phyloP scores from a whole-genome alignment of 306 rosid genomes.

The Pachyrhizus erosus region DNA sequence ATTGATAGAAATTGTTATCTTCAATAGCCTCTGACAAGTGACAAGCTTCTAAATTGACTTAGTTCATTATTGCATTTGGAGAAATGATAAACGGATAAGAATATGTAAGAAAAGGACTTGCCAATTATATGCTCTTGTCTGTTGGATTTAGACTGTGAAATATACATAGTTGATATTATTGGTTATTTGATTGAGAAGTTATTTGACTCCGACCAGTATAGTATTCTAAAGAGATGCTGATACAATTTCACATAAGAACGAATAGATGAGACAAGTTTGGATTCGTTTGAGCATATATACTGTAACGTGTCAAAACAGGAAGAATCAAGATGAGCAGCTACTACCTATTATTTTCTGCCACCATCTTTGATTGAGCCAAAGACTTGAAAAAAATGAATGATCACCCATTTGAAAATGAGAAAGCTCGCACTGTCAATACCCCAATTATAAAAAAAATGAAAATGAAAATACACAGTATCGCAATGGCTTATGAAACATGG shows the following conservation, averaged over 20 bases:
- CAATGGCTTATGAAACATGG: neutral
- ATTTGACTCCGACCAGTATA: slow-evolving; percentile 27
- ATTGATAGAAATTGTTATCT: neutral
- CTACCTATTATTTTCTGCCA: slow-evolving; percentile 29
- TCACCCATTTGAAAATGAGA: slow-evolving; percentile 37
- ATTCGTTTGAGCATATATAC: neutral
- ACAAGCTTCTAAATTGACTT: slow-evolving; percentile 20
- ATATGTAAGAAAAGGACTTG: neutral
- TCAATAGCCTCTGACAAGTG: neutral
- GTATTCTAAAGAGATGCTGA: neutral
- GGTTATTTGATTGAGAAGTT: slow-evolving; percentile 1
- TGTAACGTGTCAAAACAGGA: slow-evolving; percentile 40
- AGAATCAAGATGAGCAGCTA: slow-evolving; percentile 3
- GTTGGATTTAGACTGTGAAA: slow-evolving; percentile 29
- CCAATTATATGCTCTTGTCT: slow-evolving; percentile 28
- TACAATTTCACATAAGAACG: neutral
- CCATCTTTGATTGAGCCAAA: slow-evolving; percentile 44
- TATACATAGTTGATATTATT: neutral
- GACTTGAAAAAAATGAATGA: slow-evolving; percentile 45
- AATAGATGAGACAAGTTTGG: slow-evolving; percentile 36
- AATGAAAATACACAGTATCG: neutral
- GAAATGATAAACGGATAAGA: slow-evolving; percentile 26
- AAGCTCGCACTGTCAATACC: slow-evolving; percentile 9
- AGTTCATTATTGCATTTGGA: neutral
- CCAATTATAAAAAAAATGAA: neutral